Percentiles rank a stretch among this genome's conserved stretches.
Conservation (phyloP, 176 grass and related monocot species). For the Microstegium vimineum region DNA sequence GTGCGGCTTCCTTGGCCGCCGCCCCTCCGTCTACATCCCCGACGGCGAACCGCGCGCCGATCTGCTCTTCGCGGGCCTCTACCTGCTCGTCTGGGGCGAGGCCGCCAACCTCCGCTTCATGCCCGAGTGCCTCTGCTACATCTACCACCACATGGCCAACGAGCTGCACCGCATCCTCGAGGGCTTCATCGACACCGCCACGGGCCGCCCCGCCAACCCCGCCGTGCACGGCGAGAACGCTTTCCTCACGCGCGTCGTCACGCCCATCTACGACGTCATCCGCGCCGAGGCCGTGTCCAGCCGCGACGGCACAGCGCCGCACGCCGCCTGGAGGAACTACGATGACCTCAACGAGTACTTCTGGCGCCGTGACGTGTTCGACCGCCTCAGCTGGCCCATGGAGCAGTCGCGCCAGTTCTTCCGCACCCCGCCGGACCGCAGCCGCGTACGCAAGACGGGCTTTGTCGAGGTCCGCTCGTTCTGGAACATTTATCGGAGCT, state of each 20-base stretch:
- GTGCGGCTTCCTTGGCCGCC: conserved; percentile 74
- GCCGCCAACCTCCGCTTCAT: conserved; percentile 87
- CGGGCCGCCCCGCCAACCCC: conserved; percentile 52
- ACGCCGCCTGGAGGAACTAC: conserved; percentile 90
- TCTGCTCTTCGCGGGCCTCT: conserved; percentile 68
- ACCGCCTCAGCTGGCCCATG: conserved; percentile 70
- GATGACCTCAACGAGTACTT: conserved; percentile 98
- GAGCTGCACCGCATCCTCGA: conserved; percentile 80
- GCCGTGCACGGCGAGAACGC: conserved; percentile 71
- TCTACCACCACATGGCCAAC: conserved; percentile 87
- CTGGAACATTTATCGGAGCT: conserved; percentile 85
- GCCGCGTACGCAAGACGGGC: conserved; percentile 76
- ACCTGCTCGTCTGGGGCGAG: conserved; percentile 93
- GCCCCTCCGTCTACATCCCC: conserved; percentile 42
- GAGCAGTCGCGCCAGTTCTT: conserved; percentile 74
- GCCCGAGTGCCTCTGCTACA: conserved; percentile 92
- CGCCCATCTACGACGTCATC: conserved; percentile 57
- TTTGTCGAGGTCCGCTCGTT: conserved; percentile 93
- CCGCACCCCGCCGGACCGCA: conserved; percentile 46
- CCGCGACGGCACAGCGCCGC: conserved; percentile 55
- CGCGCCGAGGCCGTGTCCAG: conserved; percentile 59
- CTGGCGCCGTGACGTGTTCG: conserved; percentile 75
- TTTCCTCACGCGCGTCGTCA: conserved; percentile 58
- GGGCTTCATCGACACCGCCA: conserved; percentile 55
- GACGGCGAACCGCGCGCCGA: conserved; percentile 55